Evolutionary conservation across 768 basidiomycete species (phyloP).

Genomic region (Phlebiopsis flavidoalba): DNA sequence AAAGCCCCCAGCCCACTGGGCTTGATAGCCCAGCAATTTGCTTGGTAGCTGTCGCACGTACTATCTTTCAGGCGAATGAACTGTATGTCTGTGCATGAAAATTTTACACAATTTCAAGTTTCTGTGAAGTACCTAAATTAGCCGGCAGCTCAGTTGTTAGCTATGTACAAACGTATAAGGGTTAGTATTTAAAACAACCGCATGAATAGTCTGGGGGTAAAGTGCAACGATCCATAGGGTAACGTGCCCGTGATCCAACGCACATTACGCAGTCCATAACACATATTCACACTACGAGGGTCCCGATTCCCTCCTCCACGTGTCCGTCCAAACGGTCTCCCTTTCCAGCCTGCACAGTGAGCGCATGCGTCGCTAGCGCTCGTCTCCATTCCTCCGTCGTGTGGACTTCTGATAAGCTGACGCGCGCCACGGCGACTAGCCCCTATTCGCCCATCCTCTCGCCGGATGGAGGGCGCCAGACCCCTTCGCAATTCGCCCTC

Average conservation of each 20-base stretch:
- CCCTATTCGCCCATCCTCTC: slow-evolving; percentile 11
- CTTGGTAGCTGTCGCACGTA: too few species aligned
- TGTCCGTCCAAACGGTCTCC: slow-evolving; percentile 46
- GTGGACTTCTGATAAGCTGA: slow-evolving; percentile 50
- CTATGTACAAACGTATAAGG: background rate
- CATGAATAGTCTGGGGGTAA: background rate
- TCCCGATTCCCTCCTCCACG: slow-evolving; percentile 25
- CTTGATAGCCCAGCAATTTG: too few species aligned
- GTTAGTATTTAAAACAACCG: background rate
- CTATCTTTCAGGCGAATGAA: too few species aligned
- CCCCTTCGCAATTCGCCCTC: slow-evolving; percentile 5
- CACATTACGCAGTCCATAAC: too few species aligned
- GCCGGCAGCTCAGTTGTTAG: background rate
- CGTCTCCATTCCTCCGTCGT: slow-evolving; percentile 56
- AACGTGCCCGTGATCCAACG: background rate
- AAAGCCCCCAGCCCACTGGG: too few species aligned
- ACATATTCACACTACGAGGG: background rate
- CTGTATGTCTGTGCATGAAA: background rate
- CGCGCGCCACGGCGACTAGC: slow-evolving; percentile 13
- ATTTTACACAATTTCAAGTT: background rate
- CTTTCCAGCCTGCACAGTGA: slow-evolving; percentile 50
- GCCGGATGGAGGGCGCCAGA: background rate
- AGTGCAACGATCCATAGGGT: background rate
- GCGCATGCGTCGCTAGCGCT: slow-evolving; percentile 46
- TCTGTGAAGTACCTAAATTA: background rate